Percentiles rank a stretch among this genome's conserved stretches.
phyloP scores from a whole-genome alignment of 2,329 filamentous ascomycete species.

The Colletotrichum siamense region DNA sequence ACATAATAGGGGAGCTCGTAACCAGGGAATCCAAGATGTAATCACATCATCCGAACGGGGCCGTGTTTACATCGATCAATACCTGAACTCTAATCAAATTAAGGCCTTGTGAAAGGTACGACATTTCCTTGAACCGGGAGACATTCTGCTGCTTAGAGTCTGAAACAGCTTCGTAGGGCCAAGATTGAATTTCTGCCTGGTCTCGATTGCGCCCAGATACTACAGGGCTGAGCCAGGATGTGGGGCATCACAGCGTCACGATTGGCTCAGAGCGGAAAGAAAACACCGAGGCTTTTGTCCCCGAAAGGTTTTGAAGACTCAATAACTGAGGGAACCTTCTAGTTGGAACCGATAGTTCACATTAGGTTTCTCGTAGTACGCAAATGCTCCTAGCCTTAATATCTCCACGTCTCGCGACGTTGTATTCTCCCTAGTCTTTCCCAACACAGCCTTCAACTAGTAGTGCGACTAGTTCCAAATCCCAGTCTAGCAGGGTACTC shows the following conservation, averaged over 20 bases:
- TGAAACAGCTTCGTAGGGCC: neutral
- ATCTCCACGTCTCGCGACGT: neutral
- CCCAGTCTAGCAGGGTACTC: neutral
- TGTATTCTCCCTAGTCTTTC: neutral
- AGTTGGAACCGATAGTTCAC: neutral
- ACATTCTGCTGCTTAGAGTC: neutral
- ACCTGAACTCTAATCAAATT: neutral
- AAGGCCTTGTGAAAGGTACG: neutral
- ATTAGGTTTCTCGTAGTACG: neutral
- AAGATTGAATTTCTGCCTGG: neutral
- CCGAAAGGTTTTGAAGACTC: neutral
- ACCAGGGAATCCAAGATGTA: neutral
- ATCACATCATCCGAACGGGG: neutral
- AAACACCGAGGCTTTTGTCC: neutral
- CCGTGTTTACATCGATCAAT: neutral
- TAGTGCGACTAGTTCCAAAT: neutral
- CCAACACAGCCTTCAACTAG: neutral
- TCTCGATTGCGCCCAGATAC: neutral
- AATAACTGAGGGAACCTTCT: neutral
- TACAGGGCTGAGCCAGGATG: neutral
- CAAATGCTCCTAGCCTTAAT: neutral
- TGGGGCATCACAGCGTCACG: neutral
- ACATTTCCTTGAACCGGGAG: neutral
- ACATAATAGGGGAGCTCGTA: neutral
- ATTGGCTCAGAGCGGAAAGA: neutral